Percentiles rank a stretch among this genome's conserved stretches.
Conservation (phyloP, 352 stramenopile species). For the Halophytophthora batemanensis region DNA sequence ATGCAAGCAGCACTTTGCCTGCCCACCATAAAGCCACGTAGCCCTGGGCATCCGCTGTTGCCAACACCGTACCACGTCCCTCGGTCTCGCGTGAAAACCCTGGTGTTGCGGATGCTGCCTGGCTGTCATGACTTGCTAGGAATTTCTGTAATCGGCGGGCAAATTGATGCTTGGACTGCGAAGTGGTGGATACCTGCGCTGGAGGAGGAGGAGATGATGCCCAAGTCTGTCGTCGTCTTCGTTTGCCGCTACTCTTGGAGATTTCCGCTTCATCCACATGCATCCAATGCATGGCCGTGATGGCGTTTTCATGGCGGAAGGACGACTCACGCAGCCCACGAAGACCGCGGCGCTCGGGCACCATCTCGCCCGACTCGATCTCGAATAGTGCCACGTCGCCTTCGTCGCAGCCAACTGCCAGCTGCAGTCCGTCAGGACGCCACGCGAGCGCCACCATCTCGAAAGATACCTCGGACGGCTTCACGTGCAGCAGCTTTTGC, state of each 20-base stretch:
- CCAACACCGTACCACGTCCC: slow-evolving; percentile 33
- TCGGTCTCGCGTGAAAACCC: too few relatives aligned
- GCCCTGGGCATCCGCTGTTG: slow-evolving; percentile 41
- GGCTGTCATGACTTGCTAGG: slow-evolving; percentile 8
- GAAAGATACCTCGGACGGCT: slow-evolving; percentile 52
- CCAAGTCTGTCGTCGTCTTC: neutral
- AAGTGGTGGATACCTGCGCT: slow-evolving; percentile 5
- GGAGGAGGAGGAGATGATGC: too few relatives aligned
- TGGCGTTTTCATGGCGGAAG: slow-evolving; percentile 33
- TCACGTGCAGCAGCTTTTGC: slow-evolving; percentile 71
- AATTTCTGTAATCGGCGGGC: slow-evolving; percentile 30
- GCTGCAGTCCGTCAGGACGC: slow-evolving; percentile 58
- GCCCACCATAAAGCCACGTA: slow-evolving; percentile 61
- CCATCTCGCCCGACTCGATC: slow-evolving; percentile 44
- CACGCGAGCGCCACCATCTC: slow-evolving; percentile 56
- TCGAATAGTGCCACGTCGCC: slow-evolving; percentile 70
- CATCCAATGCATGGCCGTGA: slow-evolving; percentile 64
- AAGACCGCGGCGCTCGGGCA: slow-evolving; percentile 23
- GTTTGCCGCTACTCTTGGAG: slow-evolving; percentile 6
- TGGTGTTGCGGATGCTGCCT: too few relatives aligned
- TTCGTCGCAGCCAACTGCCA: slow-evolving; percentile 68
- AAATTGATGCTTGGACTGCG: slow-evolving; percentile 27
- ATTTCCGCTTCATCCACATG: slow-evolving; percentile 3
- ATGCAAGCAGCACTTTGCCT: slow-evolving; percentile 44
- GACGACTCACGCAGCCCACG: too few relatives aligned